Evolutionary conservation across 2,329 filamentous ascomycete genomes (phyloP).

Genomic region (Epichloe hybrida): DNA sequence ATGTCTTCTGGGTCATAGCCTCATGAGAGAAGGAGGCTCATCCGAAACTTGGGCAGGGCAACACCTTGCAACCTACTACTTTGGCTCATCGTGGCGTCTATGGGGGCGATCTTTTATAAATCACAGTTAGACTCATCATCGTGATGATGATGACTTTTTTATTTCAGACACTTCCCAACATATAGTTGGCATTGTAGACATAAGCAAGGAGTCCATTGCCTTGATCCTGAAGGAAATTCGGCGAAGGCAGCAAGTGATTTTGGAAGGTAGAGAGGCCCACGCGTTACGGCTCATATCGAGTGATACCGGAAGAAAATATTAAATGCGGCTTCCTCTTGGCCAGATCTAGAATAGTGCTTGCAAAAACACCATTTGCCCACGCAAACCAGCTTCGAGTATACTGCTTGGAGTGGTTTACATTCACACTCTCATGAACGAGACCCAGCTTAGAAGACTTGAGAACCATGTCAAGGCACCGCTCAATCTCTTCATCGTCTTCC

Average conservation of each 20-base stretch:
- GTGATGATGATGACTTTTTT: background rate
- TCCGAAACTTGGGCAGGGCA: no score
- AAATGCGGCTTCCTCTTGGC: constrained; percentile 80
- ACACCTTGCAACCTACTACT: no score
- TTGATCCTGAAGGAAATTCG: background rate
- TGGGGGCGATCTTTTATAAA: background rate
- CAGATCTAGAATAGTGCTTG: constrained; percentile 79
- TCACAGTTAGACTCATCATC: background rate
- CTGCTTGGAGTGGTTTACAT: constrained; percentile 51
- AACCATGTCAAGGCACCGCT: constrained; percentile 56
- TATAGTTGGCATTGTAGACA: background rate
- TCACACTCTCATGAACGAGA: constrained; percentile 81
- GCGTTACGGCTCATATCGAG: constrained; percentile 41
- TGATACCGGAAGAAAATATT: constrained; percentile 55
- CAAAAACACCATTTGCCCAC: constrained; percentile 96
- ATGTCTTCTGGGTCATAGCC: no score
- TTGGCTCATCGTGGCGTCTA: no score
- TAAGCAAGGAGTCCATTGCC: background rate
- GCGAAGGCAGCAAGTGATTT: no score
- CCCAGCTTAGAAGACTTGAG: constrained; percentile 64
- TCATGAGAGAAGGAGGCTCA: no score
- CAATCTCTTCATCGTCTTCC: constrained; percentile 71
- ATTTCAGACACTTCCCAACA: background rate
- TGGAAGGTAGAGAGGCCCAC: background rate
- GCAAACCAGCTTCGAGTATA: constrained; percentile 95